Percentiles rank a stretch among this genome's conserved stretches.
Evolutionary conservation across 2,329 filamentous ascomycete genomes (phyloP).

Genomic region (Ceratocystis ficicola): DNA sequence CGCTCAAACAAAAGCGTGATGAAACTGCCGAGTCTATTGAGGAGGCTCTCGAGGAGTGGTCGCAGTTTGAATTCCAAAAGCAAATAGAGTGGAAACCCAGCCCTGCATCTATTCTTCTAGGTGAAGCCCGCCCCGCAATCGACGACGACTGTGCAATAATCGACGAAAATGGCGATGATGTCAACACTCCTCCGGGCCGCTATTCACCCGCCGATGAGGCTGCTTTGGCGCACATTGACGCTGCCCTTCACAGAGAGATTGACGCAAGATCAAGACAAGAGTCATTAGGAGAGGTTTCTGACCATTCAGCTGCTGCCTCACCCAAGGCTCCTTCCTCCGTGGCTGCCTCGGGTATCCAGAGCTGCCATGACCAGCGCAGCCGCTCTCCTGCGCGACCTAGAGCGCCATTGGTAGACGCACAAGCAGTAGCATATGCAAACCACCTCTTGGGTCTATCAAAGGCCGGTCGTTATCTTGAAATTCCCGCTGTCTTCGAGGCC

Average conservation of each 20-base stretch:
- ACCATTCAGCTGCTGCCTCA: constrained; percentile 32
- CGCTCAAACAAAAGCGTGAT: constrained; percentile 69
- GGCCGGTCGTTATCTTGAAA: constrained; percentile 66
- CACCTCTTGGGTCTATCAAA: constrained; percentile 65
- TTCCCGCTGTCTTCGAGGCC: constrained; percentile 79
- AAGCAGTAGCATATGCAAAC: constrained; percentile 60
- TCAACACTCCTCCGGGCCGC: constrained; percentile 24
- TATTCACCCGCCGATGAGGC: constrained; percentile 37
- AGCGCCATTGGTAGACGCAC: constrained; percentile 49
- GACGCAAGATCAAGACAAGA: constrained; percentile 39
- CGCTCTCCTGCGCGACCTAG: constrained; percentile 40
- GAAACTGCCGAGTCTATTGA: constrained; percentile 35
- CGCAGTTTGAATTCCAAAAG: constrained; percentile 79
- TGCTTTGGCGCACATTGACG: constrained; percentile 70
- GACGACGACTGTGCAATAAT: constrained; percentile 20
- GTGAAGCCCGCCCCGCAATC: constrained; percentile 29
- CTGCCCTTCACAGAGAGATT: constrained; percentile 69
- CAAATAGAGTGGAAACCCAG: constrained; percentile 77
- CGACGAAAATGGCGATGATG: constrained; percentile 25
- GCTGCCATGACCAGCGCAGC: constrained; percentile 33
- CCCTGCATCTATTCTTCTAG: constrained; percentile 43
- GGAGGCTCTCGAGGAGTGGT: constrained; percentile 69
- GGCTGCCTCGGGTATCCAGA: constrained; percentile 32
- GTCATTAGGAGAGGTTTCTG: constrained; percentile 33
- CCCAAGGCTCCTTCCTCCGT: constrained; percentile 30